Conservation (phyloP, 345 rosid genomes). For the Camelina sativa region DNA sequence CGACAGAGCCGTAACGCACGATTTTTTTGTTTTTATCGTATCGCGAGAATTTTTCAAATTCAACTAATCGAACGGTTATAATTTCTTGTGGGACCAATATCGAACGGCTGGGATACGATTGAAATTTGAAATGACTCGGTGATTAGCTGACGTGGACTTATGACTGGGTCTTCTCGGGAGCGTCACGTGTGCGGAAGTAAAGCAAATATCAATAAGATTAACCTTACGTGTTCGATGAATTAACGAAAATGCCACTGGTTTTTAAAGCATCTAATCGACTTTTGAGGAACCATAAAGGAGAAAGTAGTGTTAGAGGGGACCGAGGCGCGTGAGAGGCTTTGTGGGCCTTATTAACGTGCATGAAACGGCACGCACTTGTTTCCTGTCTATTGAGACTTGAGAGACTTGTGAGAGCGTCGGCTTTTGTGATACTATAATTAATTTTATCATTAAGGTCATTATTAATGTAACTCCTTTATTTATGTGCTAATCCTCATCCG, state of each 20-base stretch:
- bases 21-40: constrained; percentile 26
- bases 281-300: constrained; percentile 35
- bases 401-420: constrained; percentile 21
- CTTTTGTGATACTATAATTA: constrained; percentile 21
- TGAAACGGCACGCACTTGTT: constrained; percentile 47
- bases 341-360: constrained; percentile 44
- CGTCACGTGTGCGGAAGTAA: constrained; percentile 39
- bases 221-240: background rate
- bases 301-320: constrained; percentile 17
- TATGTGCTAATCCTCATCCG: constrained; percentile 27
- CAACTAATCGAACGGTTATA: constrained; percentile 51
- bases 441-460: constrained; percentile 17
- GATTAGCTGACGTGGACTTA: constrained; percentile 54
- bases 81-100: constrained; percentile 10
- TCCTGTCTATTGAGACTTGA: constrained; percentile 1
- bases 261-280: constrained; percentile 28
- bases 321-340: constrained; percentile 46
- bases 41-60: constrained; percentile 38
- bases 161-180: constrained; percentile 37
- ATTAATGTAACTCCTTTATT: constrained; percentile 12
- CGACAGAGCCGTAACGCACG: constrained; percentile 42
- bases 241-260: constrained; percentile 20
- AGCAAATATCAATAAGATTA: background rate
- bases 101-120: constrained; percentile 60
- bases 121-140: constrained; percentile 46